Evolutionary conservation across 331 rosid genomes (phyloP).

Genomic region (Acacia pycnantha): DNA sequence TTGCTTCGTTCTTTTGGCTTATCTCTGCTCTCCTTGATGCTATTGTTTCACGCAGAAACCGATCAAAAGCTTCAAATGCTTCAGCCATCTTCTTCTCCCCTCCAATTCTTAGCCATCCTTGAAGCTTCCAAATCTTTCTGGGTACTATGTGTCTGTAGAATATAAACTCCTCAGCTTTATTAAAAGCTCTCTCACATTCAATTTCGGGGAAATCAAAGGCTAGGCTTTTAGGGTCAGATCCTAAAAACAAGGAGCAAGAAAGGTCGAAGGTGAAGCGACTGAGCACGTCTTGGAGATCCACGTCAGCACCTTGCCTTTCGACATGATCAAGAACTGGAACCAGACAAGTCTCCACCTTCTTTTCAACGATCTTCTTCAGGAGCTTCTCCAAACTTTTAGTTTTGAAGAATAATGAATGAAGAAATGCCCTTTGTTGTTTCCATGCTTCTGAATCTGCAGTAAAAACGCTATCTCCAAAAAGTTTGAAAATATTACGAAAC

Average conservation of each 20-base stretch:
- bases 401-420: conserved; percentile 5
- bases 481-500: conserved; percentile 40
- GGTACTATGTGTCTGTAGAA: neutral
- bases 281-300: conserved; percentile 51
- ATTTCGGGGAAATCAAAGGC: neutral
- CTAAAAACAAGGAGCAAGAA: conserved; percentile 30
- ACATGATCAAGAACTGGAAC: conserved; percentile 39
- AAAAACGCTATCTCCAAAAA: conserved; percentile 49
- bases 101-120: neutral
- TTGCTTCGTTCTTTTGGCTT: neutral
- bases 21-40: neutral
- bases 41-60: neutral
- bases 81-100: neutral
- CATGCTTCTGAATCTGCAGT: conserved; percentile 39
- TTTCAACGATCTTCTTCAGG: conserved; percentile 4
- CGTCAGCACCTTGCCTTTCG: neutral
- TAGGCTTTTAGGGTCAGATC: neutral
- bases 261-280: conserved; percentile 32
- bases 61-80: neutral
- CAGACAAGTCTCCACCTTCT: conserved; percentile 32
- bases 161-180: neutral
- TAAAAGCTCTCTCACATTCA: neutral
- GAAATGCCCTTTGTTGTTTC: conserved; percentile 31
- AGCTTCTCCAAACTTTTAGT: neutral
- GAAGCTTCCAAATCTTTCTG: neutral